Percentiles rank a stretch among this genome's conserved stretches.
phyloP scores from a whole-genome alignment of 495 filamentous ascomycete species.

The Xylaria flabelliformis region DNA sequence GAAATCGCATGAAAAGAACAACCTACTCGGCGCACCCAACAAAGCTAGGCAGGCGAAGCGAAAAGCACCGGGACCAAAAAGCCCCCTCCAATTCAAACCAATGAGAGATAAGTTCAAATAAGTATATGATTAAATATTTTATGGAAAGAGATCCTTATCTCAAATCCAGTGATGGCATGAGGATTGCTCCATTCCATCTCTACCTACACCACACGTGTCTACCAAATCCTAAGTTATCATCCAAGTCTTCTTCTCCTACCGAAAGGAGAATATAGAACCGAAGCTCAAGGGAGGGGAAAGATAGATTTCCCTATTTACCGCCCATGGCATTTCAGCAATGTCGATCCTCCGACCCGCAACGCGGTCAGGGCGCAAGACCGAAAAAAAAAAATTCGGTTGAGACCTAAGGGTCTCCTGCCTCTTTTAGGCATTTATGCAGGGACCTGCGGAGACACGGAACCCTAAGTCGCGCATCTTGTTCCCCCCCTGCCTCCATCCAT shows the following conservation, averaged over 20 bases:
- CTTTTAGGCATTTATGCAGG: slow-evolving; percentile 14
- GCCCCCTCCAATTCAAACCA: background rate
- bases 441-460: slow-evolving; percentile 2
- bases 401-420: slow-evolving; percentile 5
- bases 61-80: background rate
- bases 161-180: background rate
- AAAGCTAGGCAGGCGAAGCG: background rate
- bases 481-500: background rate
- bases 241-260: background rate
- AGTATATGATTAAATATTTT: background rate
- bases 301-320: background rate
- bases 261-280: background rate
- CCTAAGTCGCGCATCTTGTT: background rate
- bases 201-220: background rate
- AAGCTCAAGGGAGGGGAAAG: background rate
- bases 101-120: background rate
- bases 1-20: background rate
- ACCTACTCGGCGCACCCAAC: background rate
- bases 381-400: background rate
- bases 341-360: background rate
- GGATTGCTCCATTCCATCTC: slow-evolving; percentile 22
- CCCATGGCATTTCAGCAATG: slow-evolving; percentile 15
- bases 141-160: background rate
- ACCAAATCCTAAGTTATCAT: background rate
- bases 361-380: background rate